These are phyloP conservation scores for Pichia sp. DNA, from an alignment of 1,139 yeast genomes.

Conservation along the genomic window DNA sequence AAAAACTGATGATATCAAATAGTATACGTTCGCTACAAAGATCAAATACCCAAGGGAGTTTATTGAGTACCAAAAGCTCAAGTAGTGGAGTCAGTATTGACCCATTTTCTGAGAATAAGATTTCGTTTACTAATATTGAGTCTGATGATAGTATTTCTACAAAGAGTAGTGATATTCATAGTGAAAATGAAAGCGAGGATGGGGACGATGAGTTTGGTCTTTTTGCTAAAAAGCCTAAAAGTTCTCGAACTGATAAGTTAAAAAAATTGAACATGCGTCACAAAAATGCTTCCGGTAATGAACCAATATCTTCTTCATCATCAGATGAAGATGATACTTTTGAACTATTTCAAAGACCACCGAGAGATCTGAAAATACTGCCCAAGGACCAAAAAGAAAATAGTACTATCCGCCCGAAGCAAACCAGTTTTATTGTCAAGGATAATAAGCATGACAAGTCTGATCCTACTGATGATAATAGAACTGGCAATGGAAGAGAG, in stretches of 20 bases:
- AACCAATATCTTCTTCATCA: background rate
- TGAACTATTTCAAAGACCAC: constrained; percentile 5
- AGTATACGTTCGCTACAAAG: constrained; percentile 14
- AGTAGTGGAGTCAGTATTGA: constrained; percentile 32
- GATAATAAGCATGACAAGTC: background rate
- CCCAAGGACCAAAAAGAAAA: background rate
- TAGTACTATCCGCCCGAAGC: background rate
- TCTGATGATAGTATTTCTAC: constrained; percentile 6
- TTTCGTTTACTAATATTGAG: constrained; percentile 45
- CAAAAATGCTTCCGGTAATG: background rate
- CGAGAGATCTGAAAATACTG: background rate
- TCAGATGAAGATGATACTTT: constrained; percentile 1
- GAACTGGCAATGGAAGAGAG: background rate
- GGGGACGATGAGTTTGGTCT: constrained; percentile 17
- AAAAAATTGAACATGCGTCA: background rate
- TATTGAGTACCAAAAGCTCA: constrained; percentile 13
- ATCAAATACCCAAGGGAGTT: constrained; percentile 17
- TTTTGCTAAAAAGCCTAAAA: constrained; percentile 16
- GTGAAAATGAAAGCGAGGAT: background rate
- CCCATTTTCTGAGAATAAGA: constrained; percentile 61
- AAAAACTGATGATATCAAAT: constrained; percentile 6
- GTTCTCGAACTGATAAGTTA: background rate
- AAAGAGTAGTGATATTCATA: background rate
- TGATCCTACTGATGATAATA: background rate
- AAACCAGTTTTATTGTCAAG: background rate